Percentiles rank a stretch among this genome's conserved stretches.
These are phyloP conservation scores for Pleomassaria siparia DNA, from an alignment of 2,329 filamentous ascomycete species.

Conservation along the genomic window DNA sequence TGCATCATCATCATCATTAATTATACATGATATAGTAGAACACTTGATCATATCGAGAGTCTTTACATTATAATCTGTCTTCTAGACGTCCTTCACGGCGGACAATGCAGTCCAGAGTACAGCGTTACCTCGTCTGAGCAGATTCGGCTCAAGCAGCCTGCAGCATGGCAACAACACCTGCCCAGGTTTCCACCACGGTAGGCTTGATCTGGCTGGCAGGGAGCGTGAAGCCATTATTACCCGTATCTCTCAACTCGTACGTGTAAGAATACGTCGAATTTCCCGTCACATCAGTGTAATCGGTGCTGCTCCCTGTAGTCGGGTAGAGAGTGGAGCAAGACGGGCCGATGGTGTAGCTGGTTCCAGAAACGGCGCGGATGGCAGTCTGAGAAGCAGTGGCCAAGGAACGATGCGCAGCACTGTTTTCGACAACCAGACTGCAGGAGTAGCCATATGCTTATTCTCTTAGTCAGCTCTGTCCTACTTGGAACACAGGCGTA, in stretches of 20 bases:
- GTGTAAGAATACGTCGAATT: constrained; percentile 50
- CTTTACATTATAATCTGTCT: too few species aligned
- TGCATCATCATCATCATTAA: too few species aligned
- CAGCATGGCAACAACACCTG: constrained; percentile 38
- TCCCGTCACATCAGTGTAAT: constrained; percentile 47
- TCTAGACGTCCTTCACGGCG: too few species aligned
- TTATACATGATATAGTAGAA: too few species aligned
- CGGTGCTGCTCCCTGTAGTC: constrained; percentile 49
- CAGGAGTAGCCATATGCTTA: constrained; percentile 63
- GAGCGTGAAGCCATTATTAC: constrained; percentile 51
- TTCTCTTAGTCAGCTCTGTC: constrained; percentile 41
- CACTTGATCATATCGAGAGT: too few species aligned
- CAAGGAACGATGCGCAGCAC: constrained; percentile 54
- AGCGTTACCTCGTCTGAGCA: neutral
- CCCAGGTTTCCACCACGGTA: constrained; percentile 51
- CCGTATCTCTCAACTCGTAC: constrained; percentile 53
- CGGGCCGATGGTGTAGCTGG: constrained; percentile 47
- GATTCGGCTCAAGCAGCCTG: constrained; percentile 13
- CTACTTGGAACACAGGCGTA: neutral
- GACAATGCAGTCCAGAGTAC: too few species aligned
- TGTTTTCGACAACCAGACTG: constrained; percentile 47
- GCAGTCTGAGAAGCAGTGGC: constrained; percentile 51
- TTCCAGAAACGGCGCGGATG: constrained; percentile 57
- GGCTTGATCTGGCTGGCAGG: constrained; percentile 53
- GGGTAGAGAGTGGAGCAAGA: constrained; percentile 64